phyloP scores from a whole-genome alignment of 169 alveolate species.

The Plasmodium cynomolgi region DNA sequence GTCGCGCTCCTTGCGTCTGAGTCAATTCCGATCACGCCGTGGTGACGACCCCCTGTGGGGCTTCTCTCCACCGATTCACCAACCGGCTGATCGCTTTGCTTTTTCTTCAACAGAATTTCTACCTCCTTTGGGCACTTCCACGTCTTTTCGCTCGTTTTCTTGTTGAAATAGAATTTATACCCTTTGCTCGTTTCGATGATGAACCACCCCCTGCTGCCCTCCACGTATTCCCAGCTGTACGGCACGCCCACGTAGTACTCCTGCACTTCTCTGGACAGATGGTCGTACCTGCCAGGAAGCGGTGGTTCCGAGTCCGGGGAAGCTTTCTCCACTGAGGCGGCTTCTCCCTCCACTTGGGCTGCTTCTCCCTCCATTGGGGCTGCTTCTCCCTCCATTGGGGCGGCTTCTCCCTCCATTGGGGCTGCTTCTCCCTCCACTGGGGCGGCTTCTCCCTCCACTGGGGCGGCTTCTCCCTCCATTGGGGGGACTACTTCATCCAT shows the following conservation, averaged over 20 bases:
- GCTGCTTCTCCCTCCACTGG: neutral
- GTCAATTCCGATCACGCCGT: neutral
- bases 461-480: no score
- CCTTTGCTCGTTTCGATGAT: conserved; percentile 52
- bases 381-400: neutral
- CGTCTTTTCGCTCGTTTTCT: conserved; percentile 47
- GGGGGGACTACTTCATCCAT: neutral
- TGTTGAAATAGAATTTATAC: conserved; percentile 57
- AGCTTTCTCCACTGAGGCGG: neutral
- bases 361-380: neutral
- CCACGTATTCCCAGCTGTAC: conserved; percentile 67
- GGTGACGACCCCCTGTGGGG: neutral
- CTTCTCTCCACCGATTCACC: neutral
- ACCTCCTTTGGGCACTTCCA: conserved; percentile 58
- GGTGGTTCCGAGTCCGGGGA: neutral
- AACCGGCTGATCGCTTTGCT: neutral
- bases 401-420: neutral
- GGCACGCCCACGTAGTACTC: conserved; percentile 49
- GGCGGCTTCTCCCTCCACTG: no score
- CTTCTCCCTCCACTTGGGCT: neutral
- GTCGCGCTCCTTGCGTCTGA: neutral
- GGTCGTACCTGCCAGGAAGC: neutral
- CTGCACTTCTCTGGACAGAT: conserved; percentile 29
- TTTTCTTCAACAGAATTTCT: neutral
- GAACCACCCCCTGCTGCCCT: conserved; percentile 63